Base-by-base conservation (phyloP, 768 basidiomycete species). In the Pholiota molesta region DNA sequence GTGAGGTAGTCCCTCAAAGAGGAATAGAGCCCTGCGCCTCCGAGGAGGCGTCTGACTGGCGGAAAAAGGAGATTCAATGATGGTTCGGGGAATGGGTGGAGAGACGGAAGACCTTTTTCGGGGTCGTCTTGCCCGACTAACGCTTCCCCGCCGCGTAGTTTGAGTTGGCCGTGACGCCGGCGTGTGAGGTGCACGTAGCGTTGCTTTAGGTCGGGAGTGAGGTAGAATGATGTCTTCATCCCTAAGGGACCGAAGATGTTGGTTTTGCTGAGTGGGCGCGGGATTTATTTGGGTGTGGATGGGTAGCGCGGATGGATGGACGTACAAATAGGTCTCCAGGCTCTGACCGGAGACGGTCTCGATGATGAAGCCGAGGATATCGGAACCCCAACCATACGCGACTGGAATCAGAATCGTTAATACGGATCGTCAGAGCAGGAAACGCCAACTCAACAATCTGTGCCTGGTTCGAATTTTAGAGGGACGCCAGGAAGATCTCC, bases 291-390 rank as follows among this genome's bases (percentile, higher is more conserved):
- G 9, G 6, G 1, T 28, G 14, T 19, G 29, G 6, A n/a, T 13
- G 19, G n/a, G n/a, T 33, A 23, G n/a, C 8, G 1, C 13, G 6
- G 11, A 42, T n/a, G 47, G 7, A 29, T n/a, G 47, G 7, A 29
- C 74, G 5, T 56, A 74, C 75, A 68, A 67, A 52, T 71, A 75
- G 26, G 70, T 62, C 17, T 71, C 71, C 47, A 77, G 62, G 11
- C 64, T 71, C 49, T 71, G 64, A 4, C 73, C 73, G 7, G 71
- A 68, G 0, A 73, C 42, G 55, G 70, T 72, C 58, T 76, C 73
- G 17, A 77, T 63, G 19, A 76, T 62, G 40, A 75, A 73, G 0
- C 74, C 76, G 23, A 75, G 64, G 16, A 68, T 62, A 57, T 76
- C 75, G 31, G 69, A 66, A 40, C 71, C 74, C 60, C 57, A 72